phyloP scores from a whole-genome alignment of 495 filamentous ascomycete genomes.

The Staphylotrichum longicolle region DNA sequence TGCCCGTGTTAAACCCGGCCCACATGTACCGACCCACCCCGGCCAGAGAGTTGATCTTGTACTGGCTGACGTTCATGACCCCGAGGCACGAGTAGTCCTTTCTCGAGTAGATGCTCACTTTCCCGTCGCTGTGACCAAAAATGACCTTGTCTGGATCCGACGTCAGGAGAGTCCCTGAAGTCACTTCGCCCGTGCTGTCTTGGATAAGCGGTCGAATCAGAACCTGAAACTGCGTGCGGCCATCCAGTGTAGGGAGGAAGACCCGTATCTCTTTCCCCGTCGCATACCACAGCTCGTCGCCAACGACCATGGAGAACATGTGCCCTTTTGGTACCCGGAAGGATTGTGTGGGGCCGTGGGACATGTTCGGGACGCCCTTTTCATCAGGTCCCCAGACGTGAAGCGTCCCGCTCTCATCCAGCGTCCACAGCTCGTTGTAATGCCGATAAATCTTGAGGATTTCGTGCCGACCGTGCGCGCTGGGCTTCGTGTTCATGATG shows the following conservation, averaged over 20 bases:
- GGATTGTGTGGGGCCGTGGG: constrained; percentile 59
- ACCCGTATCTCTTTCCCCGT: constrained; percentile 84
- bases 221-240: constrained; percentile 64
- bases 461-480: constrained; percentile 76
- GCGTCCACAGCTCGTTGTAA: constrained; percentile 86
- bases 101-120: constrained; percentile 85
- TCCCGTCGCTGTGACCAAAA: constrained; percentile 90
- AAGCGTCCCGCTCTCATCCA: constrained; percentile 87
- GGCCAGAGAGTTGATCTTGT: constrained; percentile 88
- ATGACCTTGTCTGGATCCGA: constrained; percentile 78
- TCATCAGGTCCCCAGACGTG: constrained; percentile 84
- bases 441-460: constrained; percentile 84
- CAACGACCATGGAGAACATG: constrained; percentile 79
- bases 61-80: constrained; percentile 80
- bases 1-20: constrained; percentile 95
- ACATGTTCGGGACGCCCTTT: constrained; percentile 68
- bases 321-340: constrained; percentile 77
- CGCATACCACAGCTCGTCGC: constrained; percentile 81
- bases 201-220: constrained; percentile 64
- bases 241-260: constrained; percentile 71
- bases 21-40: constrained; percentile 84
- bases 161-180: constrained; percentile 72
- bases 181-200: constrained; percentile 75
- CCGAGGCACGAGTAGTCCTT: constrained; percentile 69
- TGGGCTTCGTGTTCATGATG: constrained; percentile 60